Conservation (phyloP, 176 grass and related monocot genomes). For the Secale cereale region DNA sequence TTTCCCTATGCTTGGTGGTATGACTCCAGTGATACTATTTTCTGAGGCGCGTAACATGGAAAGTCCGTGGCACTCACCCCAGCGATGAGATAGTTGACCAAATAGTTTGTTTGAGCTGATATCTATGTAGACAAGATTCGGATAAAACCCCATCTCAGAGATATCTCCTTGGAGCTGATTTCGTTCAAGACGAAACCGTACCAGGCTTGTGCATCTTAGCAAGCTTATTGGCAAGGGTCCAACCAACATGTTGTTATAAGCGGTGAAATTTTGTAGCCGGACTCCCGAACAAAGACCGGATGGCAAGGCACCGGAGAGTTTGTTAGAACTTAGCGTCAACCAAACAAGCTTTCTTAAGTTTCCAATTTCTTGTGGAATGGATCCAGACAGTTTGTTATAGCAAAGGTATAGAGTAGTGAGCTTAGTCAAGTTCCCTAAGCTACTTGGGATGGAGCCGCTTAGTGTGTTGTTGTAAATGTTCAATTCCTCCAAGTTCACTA, state of each 20-base stretch:
- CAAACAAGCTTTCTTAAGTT: not conserved
- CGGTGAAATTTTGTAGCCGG: not conserved
- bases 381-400: not conserved
- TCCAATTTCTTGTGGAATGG: not conserved
- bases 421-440: not conserved
- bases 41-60: not conserved
- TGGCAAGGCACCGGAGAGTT: not conserved
- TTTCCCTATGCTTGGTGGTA: constrained; percentile 1
- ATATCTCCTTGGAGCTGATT: not conserved
- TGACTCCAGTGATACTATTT: not conserved
- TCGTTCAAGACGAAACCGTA: not conserved
- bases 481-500: not conserved
- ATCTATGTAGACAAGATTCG: not conserved
- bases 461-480: not conserved
- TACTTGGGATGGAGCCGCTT: not conserved
- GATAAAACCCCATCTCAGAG: not conserved
- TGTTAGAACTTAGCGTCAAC: not conserved
- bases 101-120: constrained; percentile 1
- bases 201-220: not conserved
- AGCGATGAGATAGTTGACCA: not conserved
- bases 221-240: not conserved
- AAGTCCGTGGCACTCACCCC: not conserved
- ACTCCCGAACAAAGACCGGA: not conserved
- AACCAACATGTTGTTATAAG: not conserved
- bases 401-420: not conserved